Base-by-base conservation (phyloP, 352 stramenopile genomes). In the Phytopythium litorale region DNA sequence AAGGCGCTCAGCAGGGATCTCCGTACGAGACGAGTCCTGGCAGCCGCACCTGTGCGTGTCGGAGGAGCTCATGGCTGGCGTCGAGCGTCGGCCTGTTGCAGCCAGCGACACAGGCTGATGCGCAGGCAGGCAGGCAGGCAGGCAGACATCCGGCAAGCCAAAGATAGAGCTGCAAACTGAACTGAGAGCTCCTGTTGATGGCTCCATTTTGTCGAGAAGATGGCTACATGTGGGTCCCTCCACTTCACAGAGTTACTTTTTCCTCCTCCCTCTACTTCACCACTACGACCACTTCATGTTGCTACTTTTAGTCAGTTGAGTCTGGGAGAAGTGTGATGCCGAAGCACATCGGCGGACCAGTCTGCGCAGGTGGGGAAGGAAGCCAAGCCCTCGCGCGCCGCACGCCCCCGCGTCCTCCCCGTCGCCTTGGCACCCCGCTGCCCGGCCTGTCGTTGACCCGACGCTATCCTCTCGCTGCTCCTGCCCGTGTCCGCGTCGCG, bases 221-320 rank as follows among this genome's bases (percentile, higher is more conserved):
- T n/a, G n/a, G n/a, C n/a, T n/a, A n/a, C n/a, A n/a, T n/a, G n/a
- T n/a, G n/a, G n/a, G n/a, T n/a, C n/a, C n/a, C n/a, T n/a, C n/a
- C n/a, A n/a, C n/a, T n/a, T n/a, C n/a, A n/a, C n/a, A n/a, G n/a
- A n/a, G n/a, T n/a, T n/a, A n/a, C n/a, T n/a, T n/a, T n/a, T n/a
- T n/a, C n/a, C n/a, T n/a, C n/a, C n/a, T n/a, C n/a, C n/a, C n/a
- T n/a, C n/a, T n/a, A n/a, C n/a, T n/a, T n/a, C n/a, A n/a, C n/a
- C n/a, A n/a, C n/a, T n/a, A n/a, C n/a, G n/a, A n/a, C n/a, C n/a
- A 50, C 43, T 50, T 50, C n/a, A 30, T 50, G 16, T 18, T 11
- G 43, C n/a, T 50, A 50, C 43, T 50, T 50, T 50, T 50, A 50
- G 43, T 50, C 43, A 50, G 43, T 50, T n/a, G 7, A 28, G n/a